Conservation (phyloP, 306 rosid genomes). For the Quercus parvula region DNA sequence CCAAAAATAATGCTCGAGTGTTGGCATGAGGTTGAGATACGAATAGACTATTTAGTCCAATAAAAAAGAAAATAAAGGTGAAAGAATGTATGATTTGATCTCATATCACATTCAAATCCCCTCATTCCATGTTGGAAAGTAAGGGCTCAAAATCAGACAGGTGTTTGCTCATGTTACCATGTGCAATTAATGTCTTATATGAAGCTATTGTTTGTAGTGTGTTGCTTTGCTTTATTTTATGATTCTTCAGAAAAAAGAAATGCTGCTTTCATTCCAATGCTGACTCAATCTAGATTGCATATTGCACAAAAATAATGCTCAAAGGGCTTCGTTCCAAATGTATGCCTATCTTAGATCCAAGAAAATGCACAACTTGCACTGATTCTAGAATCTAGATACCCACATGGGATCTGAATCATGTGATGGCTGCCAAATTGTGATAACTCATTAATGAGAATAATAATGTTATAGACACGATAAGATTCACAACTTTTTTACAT, state of each 20-base stretch:
- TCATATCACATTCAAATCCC: no score
- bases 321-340: not conserved
- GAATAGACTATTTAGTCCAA: no score
- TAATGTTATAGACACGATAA: no score
- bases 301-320: not conserved
- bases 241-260: no score
- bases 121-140: not conserved
- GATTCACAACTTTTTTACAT: no score
- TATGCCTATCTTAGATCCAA: not conserved
- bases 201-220: not conserved
- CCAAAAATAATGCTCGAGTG: no score
- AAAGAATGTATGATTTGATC: not conserved
- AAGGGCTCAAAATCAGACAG: not conserved
- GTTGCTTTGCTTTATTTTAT: not conserved
- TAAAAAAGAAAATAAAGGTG: no score
- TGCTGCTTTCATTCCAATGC: conserved; percentile 26
- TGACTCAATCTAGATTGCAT: conserved; percentile 20
- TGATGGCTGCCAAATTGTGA: not conserved
- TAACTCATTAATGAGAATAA: not conserved
- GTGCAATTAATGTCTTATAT: not conserved
- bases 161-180: not conserved
- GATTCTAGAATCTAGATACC: not conserved
- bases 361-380: not conserved
- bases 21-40: no score
- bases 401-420: not conserved